Evolutionary conservation across 306 rosid species (phyloP).

Genomic region (Cicer judaicum): DNA sequence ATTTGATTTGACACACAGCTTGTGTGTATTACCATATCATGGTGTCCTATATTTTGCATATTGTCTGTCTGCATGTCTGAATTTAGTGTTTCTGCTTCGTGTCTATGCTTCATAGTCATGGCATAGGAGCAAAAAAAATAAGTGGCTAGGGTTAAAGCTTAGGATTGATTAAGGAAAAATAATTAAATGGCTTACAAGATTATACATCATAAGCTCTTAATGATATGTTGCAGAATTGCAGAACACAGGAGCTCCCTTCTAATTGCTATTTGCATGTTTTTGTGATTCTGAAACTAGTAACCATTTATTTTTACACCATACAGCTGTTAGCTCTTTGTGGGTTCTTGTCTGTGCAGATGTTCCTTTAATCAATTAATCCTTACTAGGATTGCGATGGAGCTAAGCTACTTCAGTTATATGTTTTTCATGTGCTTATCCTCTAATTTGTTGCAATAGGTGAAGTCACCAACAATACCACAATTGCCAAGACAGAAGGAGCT

Average conservation of each 20-base stretch:
- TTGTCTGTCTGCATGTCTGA: no score
- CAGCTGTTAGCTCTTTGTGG: background rate
- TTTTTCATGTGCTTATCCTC: constrained; percentile 26
- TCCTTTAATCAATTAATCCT: constrained; percentile 16
- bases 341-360: constrained; percentile 9
- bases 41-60: no score
- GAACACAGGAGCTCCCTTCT: background rate
- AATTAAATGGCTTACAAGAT: background rate
- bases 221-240: constrained; percentile 5
- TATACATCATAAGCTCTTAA: background rate
- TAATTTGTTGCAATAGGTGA: constrained; percentile 64
- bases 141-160: background rate
- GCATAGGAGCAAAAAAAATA: background rate
- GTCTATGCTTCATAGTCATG: background rate
- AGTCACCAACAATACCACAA: constrained; percentile 77
- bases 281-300: constrained; percentile 10
- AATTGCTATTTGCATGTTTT: constrained; percentile 1
- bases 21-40: no score
- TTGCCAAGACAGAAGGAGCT: constrained; percentile 83
- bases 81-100: background rate
- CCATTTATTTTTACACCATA: constrained; percentile 19
- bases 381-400: constrained; percentile 2
- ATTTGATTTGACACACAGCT: no score
- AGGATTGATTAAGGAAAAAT: constrained; percentile 5
- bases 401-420: background rate